Percentiles rank a stretch among this genome's conserved stretches.
phyloP scores from a whole-genome alignment of 345 rosid species.

The Salix purpurea region DNA sequence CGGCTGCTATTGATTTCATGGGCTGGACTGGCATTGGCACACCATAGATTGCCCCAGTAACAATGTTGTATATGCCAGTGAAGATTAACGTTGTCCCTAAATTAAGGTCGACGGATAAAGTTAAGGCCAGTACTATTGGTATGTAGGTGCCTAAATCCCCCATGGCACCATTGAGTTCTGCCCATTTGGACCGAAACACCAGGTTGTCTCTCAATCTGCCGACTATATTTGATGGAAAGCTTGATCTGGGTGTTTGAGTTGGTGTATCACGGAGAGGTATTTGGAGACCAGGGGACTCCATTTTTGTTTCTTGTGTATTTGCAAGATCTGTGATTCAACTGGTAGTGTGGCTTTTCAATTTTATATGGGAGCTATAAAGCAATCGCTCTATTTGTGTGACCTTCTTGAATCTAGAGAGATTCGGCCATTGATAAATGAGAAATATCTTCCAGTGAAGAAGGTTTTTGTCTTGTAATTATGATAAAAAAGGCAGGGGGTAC shows the following conservation, averaged over 20 bases:
- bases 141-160: conserved; percentile 87
- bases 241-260: conserved; percentile 4
- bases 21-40: conserved; percentile 97
- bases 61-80: conserved; percentile 64
- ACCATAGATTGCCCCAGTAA: conserved; percentile 70
- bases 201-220: conserved; percentile 44
- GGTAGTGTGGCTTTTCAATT: not conserved
- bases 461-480: no score
- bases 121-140: conserved; percentile 75
- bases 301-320: not conserved
- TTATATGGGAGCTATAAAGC: not conserved
- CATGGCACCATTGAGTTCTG: conserved; percentile 78
- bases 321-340: not conserved
- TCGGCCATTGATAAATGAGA: no score
- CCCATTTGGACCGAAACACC: conserved; percentile 49
- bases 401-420: no score
- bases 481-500: no score
- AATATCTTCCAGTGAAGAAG: no score
- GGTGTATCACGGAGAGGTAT: not conserved
- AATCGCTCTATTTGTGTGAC: not conserved
- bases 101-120: conserved; percentile 70
- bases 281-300: conserved; percentile 16
- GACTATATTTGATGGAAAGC: conserved; percentile 21
- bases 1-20: conserved; percentile 81
- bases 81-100: conserved; percentile 74